Base-by-base conservation (phyloP, 2,329 filamentous ascomycete genomes). In the Monilinia fructigena region DNA sequence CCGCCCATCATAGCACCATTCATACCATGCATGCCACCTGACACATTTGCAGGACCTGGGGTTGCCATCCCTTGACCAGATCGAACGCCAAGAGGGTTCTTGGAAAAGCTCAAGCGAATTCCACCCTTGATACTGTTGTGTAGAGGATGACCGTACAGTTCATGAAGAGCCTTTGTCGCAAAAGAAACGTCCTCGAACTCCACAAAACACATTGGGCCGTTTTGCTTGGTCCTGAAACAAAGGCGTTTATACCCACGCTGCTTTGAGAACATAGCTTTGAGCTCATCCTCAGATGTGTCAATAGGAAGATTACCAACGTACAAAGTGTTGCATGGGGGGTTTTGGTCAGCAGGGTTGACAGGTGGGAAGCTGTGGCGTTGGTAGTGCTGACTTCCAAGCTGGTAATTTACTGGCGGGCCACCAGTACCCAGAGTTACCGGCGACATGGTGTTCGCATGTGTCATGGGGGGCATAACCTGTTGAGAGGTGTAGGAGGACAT, bases 141-240 rank as follows among this genome's bases (percentile, higher is more conserved):
- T 42, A 98, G 83, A 59, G 86, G 87, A 60, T 90, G 87, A 0
- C 95, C 95, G 74, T 98, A 97, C 1, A 98, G 83, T 66, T 97
- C 92, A 70, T 93, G 87, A 3, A 98, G 83, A 1, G 93, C 90
- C 78, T 95, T 96, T 53, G 94, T 97, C 0, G 95, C 94, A 74
- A 92, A 94, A 1, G 91, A 90, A 14, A 96, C 85, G 74, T 97
- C 93, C 74, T 98, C 94, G 73, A 98, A 99, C 78, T 99, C 95
- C 48, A 99, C 95, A 77, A 98, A 98, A 76, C 95, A 98, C 93
- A 98, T 98, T 2, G 94, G 94, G 0, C 94, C 94, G 73, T 97
- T 97, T 71, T 91, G 87, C 81, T 98, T 98, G 64, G 93, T 96
- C 45, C 94, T 86, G 82, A 97, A 97, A 76, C 93, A 97, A 10